Evolutionary conservation across 2,329 filamentous ascomycete genomes (phyloP).

Genomic region (Penicillium sp.): DNA sequence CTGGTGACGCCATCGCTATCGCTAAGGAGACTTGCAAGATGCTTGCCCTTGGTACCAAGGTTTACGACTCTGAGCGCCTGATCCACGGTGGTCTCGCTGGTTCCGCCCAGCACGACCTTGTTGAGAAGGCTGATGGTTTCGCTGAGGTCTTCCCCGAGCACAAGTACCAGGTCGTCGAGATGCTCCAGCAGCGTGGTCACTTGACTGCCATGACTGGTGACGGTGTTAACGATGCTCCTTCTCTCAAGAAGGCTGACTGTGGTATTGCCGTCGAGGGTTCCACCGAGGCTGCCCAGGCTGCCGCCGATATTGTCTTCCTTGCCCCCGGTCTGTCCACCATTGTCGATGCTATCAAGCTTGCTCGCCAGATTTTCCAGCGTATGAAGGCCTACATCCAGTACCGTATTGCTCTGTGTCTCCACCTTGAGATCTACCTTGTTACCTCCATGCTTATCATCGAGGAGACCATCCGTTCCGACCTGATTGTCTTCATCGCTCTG

Average conservation of each 20-base stretch:
- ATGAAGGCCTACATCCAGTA: constrained; percentile 79
- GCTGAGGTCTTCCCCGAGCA: constrained; percentile 75
- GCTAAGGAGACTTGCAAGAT: constrained; percentile 83
- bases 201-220: constrained; percentile 77
- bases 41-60: constrained; percentile 75
- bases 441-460: constrained; percentile 79
- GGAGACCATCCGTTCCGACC: constrained; percentile 70
- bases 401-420: constrained; percentile 72
- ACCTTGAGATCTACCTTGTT: constrained; percentile 74
- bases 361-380: constrained; percentile 74
- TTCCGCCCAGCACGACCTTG: constrained; percentile 72
- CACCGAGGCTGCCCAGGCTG: constrained; percentile 71
- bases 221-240: constrained; percentile 73
- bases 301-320: constrained; percentile 73
- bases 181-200: constrained; percentile 72
- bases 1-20: constrained; percentile 77
- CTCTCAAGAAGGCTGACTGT: constrained; percentile 72
- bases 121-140: constrained; percentile 73
- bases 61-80: constrained; percentile 77
- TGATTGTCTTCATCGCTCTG: constrained; percentile 77
- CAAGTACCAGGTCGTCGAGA: constrained; percentile 75
- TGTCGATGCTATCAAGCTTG: constrained; percentile 71
- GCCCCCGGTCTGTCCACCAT: constrained; percentile 71
- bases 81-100: constrained; percentile 74
- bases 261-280: constrained; percentile 73